phyloP scores from a whole-genome alignment of 2,329 filamentous ascomycete species.

The Aspergillus ibericus region DNA sequence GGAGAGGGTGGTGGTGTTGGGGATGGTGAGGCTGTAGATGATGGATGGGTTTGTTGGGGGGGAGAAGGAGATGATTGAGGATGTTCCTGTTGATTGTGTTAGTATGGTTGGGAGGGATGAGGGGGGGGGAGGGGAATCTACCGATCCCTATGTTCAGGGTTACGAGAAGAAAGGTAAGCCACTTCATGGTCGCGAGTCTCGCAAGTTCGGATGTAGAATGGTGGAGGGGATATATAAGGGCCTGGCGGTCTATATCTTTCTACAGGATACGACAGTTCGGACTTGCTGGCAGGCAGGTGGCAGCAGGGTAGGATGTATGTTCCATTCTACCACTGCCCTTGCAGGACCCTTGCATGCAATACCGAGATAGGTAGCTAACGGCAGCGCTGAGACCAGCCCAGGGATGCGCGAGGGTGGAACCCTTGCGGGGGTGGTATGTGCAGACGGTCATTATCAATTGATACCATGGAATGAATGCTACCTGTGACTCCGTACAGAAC shows the following conservation, averaged over 20 bases:
- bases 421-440: neutral
- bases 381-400: too few relatives aligned
- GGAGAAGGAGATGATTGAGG: slow-evolving; percentile 17
- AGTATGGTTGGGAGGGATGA: neutral
- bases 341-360: too few relatives aligned
- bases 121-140: neutral
- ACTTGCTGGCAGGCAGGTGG: too few relatives aligned
- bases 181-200: neutral
- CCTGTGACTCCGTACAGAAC: too few relatives aligned
- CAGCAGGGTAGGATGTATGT: too few relatives aligned
- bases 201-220: too few relatives aligned
- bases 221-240: neutral
- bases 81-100: neutral
- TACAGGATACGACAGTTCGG: too few relatives aligned
- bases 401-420: neutral
- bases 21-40: slow-evolving; percentile 56
- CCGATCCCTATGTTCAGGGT: neutral
- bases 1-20: slow-evolving; percentile 49
- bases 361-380: too few relatives aligned
- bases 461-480: too few relatives aligned
- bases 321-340: too few relatives aligned
- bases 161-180: neutral
- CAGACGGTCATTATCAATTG: too few relatives aligned
- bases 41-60: slow-evolving; percentile 20
- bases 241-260: too few relatives aligned